A percentile compares a stretch with the other conserved stretches of the same genome.
phyloP scores from a whole-genome alignment of 345 rosid genomes.

The Acer yangbiense region DNA sequence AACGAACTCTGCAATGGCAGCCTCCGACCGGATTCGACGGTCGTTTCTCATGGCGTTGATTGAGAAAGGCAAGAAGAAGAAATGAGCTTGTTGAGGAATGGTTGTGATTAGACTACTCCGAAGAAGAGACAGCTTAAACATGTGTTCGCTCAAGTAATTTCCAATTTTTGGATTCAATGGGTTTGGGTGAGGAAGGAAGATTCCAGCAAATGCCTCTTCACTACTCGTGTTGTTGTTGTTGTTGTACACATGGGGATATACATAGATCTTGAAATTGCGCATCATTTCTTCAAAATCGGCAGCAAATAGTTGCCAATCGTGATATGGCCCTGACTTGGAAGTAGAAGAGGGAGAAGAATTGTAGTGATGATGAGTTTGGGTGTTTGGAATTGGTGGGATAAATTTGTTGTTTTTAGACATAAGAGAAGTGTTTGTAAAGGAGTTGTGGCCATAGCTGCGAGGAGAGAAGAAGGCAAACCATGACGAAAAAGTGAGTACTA shows the following conservation, averaged over 20 bases:
- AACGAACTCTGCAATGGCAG: conserved; percentile 37
- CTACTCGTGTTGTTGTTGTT: not conserved
- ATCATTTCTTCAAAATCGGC: conserved; percentile 43
- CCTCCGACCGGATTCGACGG: conserved; percentile 38
- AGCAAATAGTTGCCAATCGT: conserved; percentile 37
- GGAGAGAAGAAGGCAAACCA: not conserved
- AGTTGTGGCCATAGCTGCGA: not conserved
- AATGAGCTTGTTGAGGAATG: conserved; percentile 34
- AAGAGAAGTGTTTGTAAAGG: not conserved
- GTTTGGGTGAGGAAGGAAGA: conserved; percentile 43
- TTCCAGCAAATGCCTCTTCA: conserved; percentile 24
- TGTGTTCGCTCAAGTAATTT: conserved; percentile 54
- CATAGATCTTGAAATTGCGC: conserved; percentile 40
- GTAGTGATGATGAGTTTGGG: not conserved
- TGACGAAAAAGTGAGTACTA: not conserved
- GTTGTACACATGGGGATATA: conserved; percentile 32
- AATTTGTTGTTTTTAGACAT: no score
- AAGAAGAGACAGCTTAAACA: conserved; percentile 48
- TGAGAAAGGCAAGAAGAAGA: conserved; percentile 52
- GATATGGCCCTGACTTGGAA: conserved; percentile 34
- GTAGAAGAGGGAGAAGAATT: conserved; percentile 3
- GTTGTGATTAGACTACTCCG: conserved; percentile 31
- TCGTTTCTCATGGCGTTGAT: conserved; percentile 46
- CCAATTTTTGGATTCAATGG: conserved; percentile 41
- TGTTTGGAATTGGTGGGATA: not conserved